Evolutionary conservation across 176 grass and related monocot species (phyloP).

Genomic region (Canna indica): DNA sequence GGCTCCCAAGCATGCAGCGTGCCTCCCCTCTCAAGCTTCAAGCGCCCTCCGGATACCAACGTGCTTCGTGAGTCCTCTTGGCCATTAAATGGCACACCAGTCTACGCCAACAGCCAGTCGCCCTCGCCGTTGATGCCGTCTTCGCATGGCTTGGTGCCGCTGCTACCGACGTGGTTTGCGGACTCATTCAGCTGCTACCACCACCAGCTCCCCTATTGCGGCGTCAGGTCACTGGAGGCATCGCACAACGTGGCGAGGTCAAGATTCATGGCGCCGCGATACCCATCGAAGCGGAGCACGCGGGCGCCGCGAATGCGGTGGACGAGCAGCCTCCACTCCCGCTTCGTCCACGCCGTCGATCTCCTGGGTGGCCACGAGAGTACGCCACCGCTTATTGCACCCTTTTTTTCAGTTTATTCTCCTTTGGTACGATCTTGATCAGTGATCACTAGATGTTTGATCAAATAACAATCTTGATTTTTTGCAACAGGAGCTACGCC

Average conservation of each 20-base stretch:
- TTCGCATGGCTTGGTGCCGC: too few species aligned
- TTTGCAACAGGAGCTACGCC: conserved; percentile 42
- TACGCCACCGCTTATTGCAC: not conserved
- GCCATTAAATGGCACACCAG: not conserved
- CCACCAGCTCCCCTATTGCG: conserved; percentile 13
- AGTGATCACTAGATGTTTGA: too few species aligned
- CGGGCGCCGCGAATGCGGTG: conserved; percentile 43
- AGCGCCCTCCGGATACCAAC: too few species aligned
- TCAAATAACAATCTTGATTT: too few species aligned
- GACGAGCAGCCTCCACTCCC: conserved; percentile 37
- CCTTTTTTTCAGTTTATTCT: too few species aligned
- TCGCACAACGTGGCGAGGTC: conserved; percentile 13
- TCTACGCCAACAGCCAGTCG: too few species aligned
- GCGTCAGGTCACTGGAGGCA: conserved; percentile 1
- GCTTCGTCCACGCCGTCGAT: conserved; percentile 45
- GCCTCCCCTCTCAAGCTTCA: too few species aligned
- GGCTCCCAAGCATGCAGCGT: too few species aligned
- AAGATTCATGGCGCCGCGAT: conserved; percentile 16
- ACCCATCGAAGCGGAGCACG: conserved; percentile 25
- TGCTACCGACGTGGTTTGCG: conserved; percentile 13
- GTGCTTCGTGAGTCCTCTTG: not conserved
- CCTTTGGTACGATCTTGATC: too few species aligned
- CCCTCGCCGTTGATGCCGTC: too few species aligned
- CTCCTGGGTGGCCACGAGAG: conserved; percentile 46
- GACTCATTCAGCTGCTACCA: conserved; percentile 20